phyloP scores from a whole-genome alignment of 257 asterid genomes.

The Solanum lycopersicoides region DNA sequence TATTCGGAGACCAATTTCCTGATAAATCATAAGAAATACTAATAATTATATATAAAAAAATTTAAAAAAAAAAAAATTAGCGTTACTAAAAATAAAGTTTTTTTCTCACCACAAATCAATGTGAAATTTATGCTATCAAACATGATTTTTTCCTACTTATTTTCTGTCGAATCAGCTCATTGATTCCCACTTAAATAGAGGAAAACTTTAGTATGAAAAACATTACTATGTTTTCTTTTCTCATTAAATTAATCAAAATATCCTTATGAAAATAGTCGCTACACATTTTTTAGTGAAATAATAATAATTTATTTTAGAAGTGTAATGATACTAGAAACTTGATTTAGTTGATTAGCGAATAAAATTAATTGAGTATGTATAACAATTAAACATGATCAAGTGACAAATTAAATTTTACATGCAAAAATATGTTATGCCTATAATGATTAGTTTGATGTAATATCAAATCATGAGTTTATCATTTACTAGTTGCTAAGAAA shows the following conservation, averaged over 20 bases:
- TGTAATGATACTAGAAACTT: neutral
- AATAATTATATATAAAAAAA: too few species aligned
- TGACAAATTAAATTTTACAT: neutral
- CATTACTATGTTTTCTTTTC: neutral
- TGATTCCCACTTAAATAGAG: too few species aligned
- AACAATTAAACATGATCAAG: neutral
- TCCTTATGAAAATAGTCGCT: too few species aligned
- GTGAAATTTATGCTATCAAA: too few species aligned
- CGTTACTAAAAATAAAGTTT: neutral
- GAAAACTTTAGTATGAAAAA: too few species aligned
- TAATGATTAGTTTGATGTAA: neutral
- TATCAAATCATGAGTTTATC: neutral
- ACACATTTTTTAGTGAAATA: neutral
- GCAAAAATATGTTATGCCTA: neutral
- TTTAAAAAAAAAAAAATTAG: too few species aligned
- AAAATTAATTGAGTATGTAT: neutral
- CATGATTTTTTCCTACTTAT: too few species aligned
- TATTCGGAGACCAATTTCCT: constrained; percentile 55
- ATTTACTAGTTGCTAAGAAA: neutral
- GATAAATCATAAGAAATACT: neutral
- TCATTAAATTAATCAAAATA: too few species aligned
- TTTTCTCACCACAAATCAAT: neutral
- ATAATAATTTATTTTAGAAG: too few species aligned
- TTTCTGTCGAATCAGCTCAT: neutral
- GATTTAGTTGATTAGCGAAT: too few species aligned